These are phyloP conservation scores for Penicillium sp. DNA, from an alignment of 2,329 filamentous ascomycete genomes.

Conservation along the genomic window DNA sequence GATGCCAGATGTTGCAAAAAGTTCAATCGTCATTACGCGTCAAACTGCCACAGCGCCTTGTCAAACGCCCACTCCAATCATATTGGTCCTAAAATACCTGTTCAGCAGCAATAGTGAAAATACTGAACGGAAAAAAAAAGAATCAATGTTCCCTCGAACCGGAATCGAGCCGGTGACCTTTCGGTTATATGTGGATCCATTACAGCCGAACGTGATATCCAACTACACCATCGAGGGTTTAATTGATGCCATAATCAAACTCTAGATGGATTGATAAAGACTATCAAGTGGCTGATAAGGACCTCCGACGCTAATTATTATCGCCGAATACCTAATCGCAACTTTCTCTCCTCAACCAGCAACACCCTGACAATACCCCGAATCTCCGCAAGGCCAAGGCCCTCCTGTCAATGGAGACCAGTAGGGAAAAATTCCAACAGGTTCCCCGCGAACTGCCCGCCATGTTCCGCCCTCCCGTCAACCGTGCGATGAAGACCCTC, in stretches of 20 bases:
- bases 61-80: background rate
- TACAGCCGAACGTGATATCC: constrained; percentile 15
- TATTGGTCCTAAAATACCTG: background rate
- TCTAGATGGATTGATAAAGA: background rate
- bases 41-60: background rate
- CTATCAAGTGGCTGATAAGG: constrained; percentile 36
- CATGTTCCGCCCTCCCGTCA: constrained; percentile 79
- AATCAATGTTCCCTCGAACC: constrained; percentile 12
- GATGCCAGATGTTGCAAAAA: too few relatives aligned
- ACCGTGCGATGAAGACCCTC: constrained; percentile 78
- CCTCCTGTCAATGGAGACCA: constrained; percentile 32
- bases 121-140: background rate
- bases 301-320: constrained; percentile 20
- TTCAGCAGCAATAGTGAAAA: background rate
- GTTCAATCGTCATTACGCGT: too few relatives aligned
- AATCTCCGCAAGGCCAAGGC: background rate
- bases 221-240: constrained; percentile 14
- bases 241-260: constrained; percentile 2
- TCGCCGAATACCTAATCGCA: constrained; percentile 15
- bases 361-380: constrained; percentile 7
- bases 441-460: constrained; percentile 38
- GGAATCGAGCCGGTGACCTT: constrained; percentile 15
- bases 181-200: constrained; percentile 12
- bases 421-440: constrained; percentile 23
- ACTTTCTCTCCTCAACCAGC: constrained; percentile 16